Conservation (phyloP, 2,329 filamentous ascomycete genomes). For the Chrysosphaeria jannelii region DNA sequence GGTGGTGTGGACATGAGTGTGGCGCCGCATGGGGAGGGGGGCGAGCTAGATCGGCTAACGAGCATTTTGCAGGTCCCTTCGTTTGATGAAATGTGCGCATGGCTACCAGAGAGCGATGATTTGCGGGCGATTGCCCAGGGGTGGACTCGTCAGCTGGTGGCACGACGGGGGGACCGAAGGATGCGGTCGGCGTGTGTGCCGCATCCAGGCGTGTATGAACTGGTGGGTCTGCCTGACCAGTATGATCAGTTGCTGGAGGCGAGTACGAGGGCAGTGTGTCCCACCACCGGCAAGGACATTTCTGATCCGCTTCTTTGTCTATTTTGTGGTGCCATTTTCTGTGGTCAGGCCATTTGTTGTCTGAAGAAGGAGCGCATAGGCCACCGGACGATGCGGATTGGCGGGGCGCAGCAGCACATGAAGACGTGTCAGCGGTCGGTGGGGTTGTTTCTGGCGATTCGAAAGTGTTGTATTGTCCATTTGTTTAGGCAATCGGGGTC, state of each 20-base stretch:
- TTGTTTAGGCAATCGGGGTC: conserved; percentile 56
- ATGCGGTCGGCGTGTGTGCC: conserved; percentile 22
- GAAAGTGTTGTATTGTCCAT: conserved; percentile 81
- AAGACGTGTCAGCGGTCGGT: conserved; percentile 50
- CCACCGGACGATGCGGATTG: conserved; percentile 20
- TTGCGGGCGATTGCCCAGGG: conserved; percentile 17
- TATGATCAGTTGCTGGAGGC: conserved; percentile 85
- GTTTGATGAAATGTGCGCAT: conserved; percentile 47
- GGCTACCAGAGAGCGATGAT: conserved; percentile 17
- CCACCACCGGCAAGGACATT: conserved; percentile 71
- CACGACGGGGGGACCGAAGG: too few relatives aligned
- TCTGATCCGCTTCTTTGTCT: conserved; percentile 77
- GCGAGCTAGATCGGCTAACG: conserved; percentile 60
- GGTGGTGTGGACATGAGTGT: conserved; percentile 68
- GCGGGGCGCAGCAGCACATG: conserved; percentile 79
- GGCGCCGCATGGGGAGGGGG: conserved; percentile 28
- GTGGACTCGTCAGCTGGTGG: conserved; percentile 35
- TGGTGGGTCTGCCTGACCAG: conserved; percentile 72
- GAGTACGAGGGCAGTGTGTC: conserved; percentile 55
- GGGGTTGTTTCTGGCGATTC: conserved; percentile 87
- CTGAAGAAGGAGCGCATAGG: conserved; percentile 26
- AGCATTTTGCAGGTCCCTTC: conserved; percentile 45
- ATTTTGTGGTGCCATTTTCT: conserved; percentile 91
- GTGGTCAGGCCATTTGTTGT: conserved; percentile 80
- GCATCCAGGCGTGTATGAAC: conserved; percentile 79